Base-by-base conservation (phyloP, 2,329 filamentous ascomycete genomes). In the Alternaria sp. region DNA sequence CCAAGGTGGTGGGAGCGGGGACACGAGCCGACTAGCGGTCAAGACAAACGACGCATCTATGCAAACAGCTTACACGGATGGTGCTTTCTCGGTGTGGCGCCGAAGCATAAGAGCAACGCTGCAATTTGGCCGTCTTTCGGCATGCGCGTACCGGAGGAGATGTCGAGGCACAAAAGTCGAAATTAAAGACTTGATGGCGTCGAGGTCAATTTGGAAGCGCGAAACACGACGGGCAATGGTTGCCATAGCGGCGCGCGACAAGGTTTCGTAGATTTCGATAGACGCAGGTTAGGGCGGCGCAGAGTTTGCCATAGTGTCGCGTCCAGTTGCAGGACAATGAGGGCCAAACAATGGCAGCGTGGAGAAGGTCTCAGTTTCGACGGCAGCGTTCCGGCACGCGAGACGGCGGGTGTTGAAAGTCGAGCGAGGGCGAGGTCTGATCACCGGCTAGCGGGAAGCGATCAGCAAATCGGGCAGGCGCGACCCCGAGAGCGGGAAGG, bases 371-470 rank as follows among this genome's bases (percentile, higher is more conserved):
- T 57, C 46, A 38, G 39, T 36, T 7, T 6, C 26, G 43, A 49
- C 30, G 46, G 32, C 46, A 49, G 46, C 46, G 46, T 36, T 26
- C 55, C 57, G 57, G 43, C 43, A 52, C 53, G 51, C 44, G 59
- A 61, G 62, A 54, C 54, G 54, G 38, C 54, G 54, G 53, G 51
- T 42, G 51, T 58, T 63, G 62, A 60, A 62, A 16, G 32, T 16
- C 57, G 62, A 60, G 62, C 47, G 58, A 67, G 64, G 61, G 62
- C 66, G 43, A 63, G 62, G 72, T 68, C 64, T 71, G 73, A 75
- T 75, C 72, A 67, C 65, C 73, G 73, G 73, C 67, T 70, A 67
- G 68, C 64, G 65, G 71, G 66, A 67, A 56, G 61, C 43, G 62
- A 69, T 68, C 55, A 61, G 56, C 61, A 52, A 43, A 61, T 30